Evolutionary conservation across 352 stramenopile genomes (phyloP).

Genomic region (Thalassiosira allenii): DNA sequence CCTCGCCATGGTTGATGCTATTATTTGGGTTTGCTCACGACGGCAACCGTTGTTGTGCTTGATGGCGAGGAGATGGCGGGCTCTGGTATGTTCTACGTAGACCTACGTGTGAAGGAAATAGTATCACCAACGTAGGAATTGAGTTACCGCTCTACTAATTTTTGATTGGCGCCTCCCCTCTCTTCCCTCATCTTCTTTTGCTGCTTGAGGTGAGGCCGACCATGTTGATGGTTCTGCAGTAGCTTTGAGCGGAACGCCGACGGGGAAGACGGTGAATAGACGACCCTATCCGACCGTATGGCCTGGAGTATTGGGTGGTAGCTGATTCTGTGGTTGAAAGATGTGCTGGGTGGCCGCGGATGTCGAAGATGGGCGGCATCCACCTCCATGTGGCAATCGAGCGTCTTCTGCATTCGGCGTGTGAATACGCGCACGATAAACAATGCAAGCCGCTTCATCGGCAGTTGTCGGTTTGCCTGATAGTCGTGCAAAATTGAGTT

Average conservation of each 20-base stretch:
- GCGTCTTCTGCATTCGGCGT: too few species aligned
- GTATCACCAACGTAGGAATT: constrained; percentile 29
- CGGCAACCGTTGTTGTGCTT: neutral
- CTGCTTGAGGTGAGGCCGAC: neutral
- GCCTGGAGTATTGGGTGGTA: too few species aligned
- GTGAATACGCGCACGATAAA: constrained; percentile 37
- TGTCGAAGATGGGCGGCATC: neutral
- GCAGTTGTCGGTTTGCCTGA: constrained; percentile 44
- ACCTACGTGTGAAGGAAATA: too few species aligned
- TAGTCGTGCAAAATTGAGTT: constrained; percentile 50
- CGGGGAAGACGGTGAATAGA: too few species aligned
- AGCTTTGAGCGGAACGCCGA: too few species aligned
- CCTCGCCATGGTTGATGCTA: constrained; percentile 69
- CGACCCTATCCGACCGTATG: too few species aligned
- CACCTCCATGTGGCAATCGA: too few species aligned
- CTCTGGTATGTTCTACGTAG: neutral
- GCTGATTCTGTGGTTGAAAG: too few species aligned
- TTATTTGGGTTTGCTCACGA: constrained; percentile 10
- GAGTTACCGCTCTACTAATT: too few species aligned
- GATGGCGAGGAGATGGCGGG: neutral
- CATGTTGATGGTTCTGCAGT: too few species aligned
- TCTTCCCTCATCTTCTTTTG: neutral
- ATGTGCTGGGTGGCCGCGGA: too few species aligned
- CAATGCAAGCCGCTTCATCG: constrained; percentile 38
- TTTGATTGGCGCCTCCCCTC: neutral